Percentiles rank a stretch among this genome's conserved stretches.
Evolutionary conservation across 345 rosid genomes (phyloP).

Genomic region (Aquilaria sinensis): DNA sequence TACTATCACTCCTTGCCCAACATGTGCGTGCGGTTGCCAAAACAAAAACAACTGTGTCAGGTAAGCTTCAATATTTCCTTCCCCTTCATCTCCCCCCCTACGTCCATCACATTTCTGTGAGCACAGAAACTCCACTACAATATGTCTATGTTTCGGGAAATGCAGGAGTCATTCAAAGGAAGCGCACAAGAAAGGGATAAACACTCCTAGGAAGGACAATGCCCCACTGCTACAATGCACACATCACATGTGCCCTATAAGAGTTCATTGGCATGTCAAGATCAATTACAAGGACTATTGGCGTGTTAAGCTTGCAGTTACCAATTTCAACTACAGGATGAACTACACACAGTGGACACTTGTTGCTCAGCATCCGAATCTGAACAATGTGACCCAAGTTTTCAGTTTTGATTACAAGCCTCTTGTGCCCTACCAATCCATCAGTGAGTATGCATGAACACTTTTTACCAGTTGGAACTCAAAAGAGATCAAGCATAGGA

Average conservation of each 20-base stretch:
- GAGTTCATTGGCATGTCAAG: conserved; percentile 68
- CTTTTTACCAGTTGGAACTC: not conserved
- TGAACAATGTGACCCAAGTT: conserved; percentile 52
- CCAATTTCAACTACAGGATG: conserved; percentile 53
- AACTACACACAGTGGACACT: conserved; percentile 64
- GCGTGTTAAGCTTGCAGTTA: conserved; percentile 56
- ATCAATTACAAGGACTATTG: conserved; percentile 50
- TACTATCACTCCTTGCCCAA: conserved; percentile 64
- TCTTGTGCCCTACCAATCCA: conserved; percentile 36
- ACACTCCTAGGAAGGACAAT: conserved; percentile 51
- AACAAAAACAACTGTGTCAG: conserved; percentile 47
- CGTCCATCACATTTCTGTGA: too few species aligned
- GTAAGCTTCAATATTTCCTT: conserved; percentile 29
- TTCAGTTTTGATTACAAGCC: conserved; percentile 64
- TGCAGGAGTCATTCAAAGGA: conserved; percentile 50
- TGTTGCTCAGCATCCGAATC: conserved; percentile 59
- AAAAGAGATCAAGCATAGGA: too few species aligned
- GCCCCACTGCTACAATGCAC: conserved; percentile 56
- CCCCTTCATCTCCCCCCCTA: too few species aligned
- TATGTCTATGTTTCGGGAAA: not conserved
- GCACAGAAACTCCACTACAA: too few species aligned
- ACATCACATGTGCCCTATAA: conserved; percentile 57
- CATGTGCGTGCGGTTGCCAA: conserved; percentile 81
- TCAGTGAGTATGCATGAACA: conserved; percentile 33
- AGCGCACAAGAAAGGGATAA: conserved; percentile 34